These are phyloP conservation scores for Tympanopsis confertula DNA, from an alignment of 2,329 filamentous ascomycete species.

Conservation along the genomic window DNA sequence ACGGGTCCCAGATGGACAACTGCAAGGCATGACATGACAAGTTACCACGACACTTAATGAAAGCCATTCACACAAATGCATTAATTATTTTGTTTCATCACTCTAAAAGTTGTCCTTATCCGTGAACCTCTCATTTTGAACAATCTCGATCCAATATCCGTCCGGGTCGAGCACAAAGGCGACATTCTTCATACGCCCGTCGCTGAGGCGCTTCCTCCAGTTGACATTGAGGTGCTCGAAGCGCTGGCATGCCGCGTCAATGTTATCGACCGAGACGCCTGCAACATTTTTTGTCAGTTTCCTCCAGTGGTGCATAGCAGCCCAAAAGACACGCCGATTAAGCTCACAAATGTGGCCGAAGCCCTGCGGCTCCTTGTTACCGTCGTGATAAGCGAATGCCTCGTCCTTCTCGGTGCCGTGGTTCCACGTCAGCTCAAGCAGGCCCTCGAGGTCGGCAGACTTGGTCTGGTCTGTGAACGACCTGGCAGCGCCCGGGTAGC, in stretches of 20 bases:
- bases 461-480: slow-evolving; percentile 38
- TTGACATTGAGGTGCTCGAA: slow-evolving; percentile 72
- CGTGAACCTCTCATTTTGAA: slow-evolving; percentile 49
- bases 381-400: slow-evolving; percentile 78
- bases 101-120: slow-evolving; percentile 4
- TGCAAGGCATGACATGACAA: too few species aligned
- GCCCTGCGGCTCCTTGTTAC: slow-evolving; percentile 82
- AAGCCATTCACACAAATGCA: too few species aligned
- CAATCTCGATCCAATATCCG: slow-evolving; percentile 68
- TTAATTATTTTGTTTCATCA: slow-evolving; percentile 4
- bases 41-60: too few species aligned
- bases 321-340: not conserved
- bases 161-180: slow-evolving; percentile 87
- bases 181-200: slow-evolving; percentile 86
- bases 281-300: slow-evolving; percentile 2
- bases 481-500: slow-evolving; percentile 53
- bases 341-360: slow-evolving; percentile 85
- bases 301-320: not conserved
- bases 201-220: slow-evolving; percentile 93
- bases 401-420: slow-evolving; percentile 76
- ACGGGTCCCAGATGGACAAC: too few species aligned
- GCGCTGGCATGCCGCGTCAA: slow-evolving; percentile 76
- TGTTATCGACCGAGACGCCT: slow-evolving; percentile 73
- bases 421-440: slow-evolving; percentile 84
- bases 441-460: slow-evolving; percentile 60